A percentile compares a stretch with the other conserved stretches of the same genome.
Conservation (phyloP, 1,284 basidiomycete species). For the Cutaneotrichosporon sp. region DNA sequence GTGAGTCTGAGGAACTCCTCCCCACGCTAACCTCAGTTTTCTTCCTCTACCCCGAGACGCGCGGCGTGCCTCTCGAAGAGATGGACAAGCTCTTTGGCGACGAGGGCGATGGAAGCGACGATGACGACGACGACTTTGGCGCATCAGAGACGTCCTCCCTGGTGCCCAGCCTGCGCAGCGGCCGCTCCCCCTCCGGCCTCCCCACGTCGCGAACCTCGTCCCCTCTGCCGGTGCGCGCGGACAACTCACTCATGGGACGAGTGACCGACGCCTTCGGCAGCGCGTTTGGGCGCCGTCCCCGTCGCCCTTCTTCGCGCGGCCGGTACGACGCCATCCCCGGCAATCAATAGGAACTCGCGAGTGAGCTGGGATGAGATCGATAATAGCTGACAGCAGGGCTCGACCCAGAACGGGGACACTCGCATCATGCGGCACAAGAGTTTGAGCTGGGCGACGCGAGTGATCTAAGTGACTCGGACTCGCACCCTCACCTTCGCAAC, state of each 20-base stretch:
- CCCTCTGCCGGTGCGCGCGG: constrained; percentile 27
- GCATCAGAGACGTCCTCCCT: constrained; percentile 66
- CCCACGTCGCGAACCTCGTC: constrained; percentile 40
- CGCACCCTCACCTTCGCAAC: neutral
- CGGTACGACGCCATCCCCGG: constrained; percentile 62
- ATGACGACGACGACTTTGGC: constrained; percentile 40
- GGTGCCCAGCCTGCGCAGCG: constrained; percentile 39
- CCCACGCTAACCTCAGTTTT: constrained; percentile 28
- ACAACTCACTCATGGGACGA: constrained; percentile 43
- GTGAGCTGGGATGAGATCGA: constrained; percentile 33
- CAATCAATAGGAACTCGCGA: constrained; percentile 70
- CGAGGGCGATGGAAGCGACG: constrained; percentile 31
- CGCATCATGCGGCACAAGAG: constrained; percentile 4
- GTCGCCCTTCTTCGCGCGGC: constrained; percentile 39
- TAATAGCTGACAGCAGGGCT: constrained; percentile 8
- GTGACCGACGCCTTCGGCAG: constrained; percentile 59
- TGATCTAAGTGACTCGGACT: constrained; percentile 2
- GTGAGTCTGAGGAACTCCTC: constrained; percentile 28
- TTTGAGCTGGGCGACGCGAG: constrained; percentile 4
- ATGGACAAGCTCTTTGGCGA: constrained; percentile 56
- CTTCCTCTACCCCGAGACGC: constrained; percentile 58
- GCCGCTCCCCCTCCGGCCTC: constrained; percentile 39
- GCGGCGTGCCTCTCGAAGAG: constrained; percentile 59
- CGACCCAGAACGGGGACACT: constrained; percentile 2
- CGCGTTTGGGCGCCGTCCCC: constrained; percentile 56